A percentile compares a stretch with the other conserved stretches of the same genome.
phyloP scores from a whole-genome alignment of 2,329 filamentous ascomycete species.

The Amphichorda felina region DNA sequence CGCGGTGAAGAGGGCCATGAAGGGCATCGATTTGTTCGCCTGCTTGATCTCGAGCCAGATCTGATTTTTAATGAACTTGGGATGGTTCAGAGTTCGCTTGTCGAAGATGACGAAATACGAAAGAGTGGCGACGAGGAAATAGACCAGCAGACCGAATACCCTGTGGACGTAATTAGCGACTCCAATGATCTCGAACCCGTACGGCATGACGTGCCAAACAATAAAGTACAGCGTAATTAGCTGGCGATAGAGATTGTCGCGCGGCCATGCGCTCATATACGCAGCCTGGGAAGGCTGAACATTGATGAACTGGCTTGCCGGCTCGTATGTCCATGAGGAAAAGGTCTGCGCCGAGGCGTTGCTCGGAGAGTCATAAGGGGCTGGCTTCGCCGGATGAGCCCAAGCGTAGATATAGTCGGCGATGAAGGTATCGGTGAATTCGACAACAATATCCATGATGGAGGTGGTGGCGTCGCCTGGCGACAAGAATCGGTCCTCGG shows the following conservation, averaged over 20 bases:
- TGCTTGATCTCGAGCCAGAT: conserved; percentile 76
- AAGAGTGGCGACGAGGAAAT: conserved; percentile 72
- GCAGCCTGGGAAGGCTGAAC: conserved; percentile 64
- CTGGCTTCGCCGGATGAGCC: conserved; percentile 48
- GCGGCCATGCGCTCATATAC: conserved; percentile 63
- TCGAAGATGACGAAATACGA: conserved; percentile 89
- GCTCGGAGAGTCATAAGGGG: conserved; percentile 39
- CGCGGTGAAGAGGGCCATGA: conserved; percentile 72
- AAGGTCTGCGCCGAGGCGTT: conserved; percentile 45
- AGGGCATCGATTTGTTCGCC: conserved; percentile 62
- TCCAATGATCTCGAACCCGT: too few relatives aligned
- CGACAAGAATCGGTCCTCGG: too few relatives aligned
- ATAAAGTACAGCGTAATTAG: conserved; percentile 66
- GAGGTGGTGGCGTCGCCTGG: neutral
- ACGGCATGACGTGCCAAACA: conserved; percentile 55
- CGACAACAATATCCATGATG: conserved; percentile 86
- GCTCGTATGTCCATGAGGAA: conserved; percentile 57
- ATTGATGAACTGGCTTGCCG: conserved; percentile 57
- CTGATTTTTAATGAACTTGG: conserved; percentile 92
- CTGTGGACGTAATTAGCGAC: conserved; percentile 32
- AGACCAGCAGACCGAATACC: conserved; percentile 74
- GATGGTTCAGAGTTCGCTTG: conserved; percentile 77
- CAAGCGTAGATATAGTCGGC: conserved; percentile 71
- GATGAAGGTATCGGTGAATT: conserved; percentile 69
- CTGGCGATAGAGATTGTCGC: conserved; percentile 72